Evolutionary conservation across 345 rosid genomes (phyloP).

Genomic region (Kernera saxatilis): DNA sequence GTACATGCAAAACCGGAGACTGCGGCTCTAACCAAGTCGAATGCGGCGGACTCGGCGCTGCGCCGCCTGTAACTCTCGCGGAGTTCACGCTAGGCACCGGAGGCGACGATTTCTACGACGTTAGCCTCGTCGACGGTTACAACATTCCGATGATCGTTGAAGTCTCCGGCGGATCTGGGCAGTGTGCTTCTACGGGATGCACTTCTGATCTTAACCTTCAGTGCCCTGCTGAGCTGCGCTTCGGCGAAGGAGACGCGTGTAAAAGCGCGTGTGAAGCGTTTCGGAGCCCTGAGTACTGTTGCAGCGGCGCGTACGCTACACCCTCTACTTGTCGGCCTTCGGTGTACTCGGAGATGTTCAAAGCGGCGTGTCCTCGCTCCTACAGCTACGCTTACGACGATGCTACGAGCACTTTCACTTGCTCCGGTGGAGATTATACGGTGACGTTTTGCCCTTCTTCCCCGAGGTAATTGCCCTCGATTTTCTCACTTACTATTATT

Average conservation of each 20-base stretch:
- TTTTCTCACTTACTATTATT: neutral
- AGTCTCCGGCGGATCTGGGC: constrained; percentile 73
- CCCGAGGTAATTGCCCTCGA: constrained; percentile 45
- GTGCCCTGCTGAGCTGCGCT: constrained; percentile 73
- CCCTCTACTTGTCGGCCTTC: constrained; percentile 84
- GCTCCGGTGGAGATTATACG: constrained; percentile 82
- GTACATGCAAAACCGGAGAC: constrained; percentile 58
- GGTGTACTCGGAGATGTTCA: constrained; percentile 82
- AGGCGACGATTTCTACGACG: constrained; percentile 90
- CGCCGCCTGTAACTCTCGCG: constrained; percentile 78
- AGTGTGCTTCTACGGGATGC: constrained; percentile 77
- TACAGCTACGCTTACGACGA: constrained; percentile 97
- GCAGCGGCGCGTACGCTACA: constrained; percentile 89
- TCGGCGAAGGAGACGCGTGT: constrained; percentile 67
- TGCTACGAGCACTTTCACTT: constrained; percentile 86
- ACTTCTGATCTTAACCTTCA: constrained; percentile 61
- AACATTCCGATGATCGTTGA: constrained; percentile 79
- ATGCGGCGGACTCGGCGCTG: constrained; percentile 71
- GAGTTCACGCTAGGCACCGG: constrained; percentile 82
- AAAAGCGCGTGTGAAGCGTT: constrained; percentile 95
- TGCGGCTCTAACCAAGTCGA: constrained; percentile 71
- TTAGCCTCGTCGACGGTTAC: constrained; percentile 93
- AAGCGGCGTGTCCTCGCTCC: constrained; percentile 85
- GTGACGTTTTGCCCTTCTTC: constrained; percentile 94
- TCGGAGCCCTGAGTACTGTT: constrained; percentile 87